Evolutionary conservation across 257 asterid genomes (phyloP).

Genomic region (Nicotiana attenuata): DNA sequence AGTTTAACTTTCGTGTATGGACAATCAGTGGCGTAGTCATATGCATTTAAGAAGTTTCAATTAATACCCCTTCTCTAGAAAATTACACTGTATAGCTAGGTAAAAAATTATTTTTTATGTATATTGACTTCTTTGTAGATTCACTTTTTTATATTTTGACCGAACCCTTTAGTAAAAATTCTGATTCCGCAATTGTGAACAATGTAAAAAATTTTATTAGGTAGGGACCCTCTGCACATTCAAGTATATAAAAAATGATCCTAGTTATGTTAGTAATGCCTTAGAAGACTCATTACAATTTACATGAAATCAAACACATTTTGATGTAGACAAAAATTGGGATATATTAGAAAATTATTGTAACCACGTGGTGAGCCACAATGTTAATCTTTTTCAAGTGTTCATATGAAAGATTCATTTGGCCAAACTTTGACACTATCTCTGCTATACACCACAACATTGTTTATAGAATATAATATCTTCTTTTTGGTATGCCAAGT

Average conservation of each 20-base stretch:
- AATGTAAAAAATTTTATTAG: too few species aligned
- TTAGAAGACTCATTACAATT: constrained; percentile 17
- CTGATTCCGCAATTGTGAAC: too few species aligned
- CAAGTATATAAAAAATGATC: too few species aligned
- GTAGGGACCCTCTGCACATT: too few species aligned
- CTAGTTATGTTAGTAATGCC: constrained; percentile 9
- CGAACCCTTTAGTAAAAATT: too few species aligned
- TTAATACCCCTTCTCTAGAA: too few species aligned
- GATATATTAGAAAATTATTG: constrained; percentile 5
- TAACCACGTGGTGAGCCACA: constrained; percentile 30
- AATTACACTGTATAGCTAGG: too few species aligned
- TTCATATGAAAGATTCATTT: constrained; percentile 25
- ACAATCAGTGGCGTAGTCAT: too few species aligned
- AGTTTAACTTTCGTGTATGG: constrained; percentile 10
- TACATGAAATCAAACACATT: constrained; percentile 22
- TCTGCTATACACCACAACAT: not conserved
- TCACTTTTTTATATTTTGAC: too few species aligned
- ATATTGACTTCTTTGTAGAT: too few species aligned
- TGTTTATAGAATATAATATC: not conserved
- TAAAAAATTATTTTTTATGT: too few species aligned
- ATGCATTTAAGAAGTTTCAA: too few species aligned
- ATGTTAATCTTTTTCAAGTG: constrained; percentile 2
- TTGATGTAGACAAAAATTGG: constrained; percentile 4
- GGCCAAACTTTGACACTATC: constrained; percentile 11
- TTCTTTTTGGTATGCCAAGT: not conserved